Conservation (phyloP, 345 rosid genomes). For the Punica granatum region DNA sequence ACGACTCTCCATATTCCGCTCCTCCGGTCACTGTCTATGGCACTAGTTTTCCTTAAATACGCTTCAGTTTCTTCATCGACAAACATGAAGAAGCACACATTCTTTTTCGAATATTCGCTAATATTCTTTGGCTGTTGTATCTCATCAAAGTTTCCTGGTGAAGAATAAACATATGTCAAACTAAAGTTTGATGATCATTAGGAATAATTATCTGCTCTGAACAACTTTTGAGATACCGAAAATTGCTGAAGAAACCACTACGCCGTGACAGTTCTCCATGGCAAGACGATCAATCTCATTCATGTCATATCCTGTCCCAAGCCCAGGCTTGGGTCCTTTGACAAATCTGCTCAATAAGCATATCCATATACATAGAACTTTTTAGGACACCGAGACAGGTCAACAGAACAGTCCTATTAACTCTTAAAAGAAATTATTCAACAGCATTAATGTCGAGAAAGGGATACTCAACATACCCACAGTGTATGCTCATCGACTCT, state of each 20-base stretch:
- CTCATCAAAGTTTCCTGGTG: constrained; percentile 83
- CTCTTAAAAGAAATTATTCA: too few relatives aligned
- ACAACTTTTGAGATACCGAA: constrained; percentile 50
- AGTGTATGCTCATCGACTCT: constrained; percentile 79
- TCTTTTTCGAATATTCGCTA: constrained; percentile 65
- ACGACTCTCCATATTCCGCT: constrained; percentile 90
- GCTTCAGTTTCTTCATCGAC: constrained; percentile 92
- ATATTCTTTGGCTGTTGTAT: constrained; percentile 83
- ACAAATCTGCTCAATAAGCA: constrained; percentile 51
- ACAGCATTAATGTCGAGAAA: background rate
- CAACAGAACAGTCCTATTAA: background rate
- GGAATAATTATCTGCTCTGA: background rate
- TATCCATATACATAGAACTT: background rate
- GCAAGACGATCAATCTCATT: constrained; percentile 71
- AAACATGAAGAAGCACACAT: constrained; percentile 88
- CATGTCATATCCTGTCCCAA: constrained; percentile 75
- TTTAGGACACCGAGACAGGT: background rate
- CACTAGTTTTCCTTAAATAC: constrained; percentile 56
- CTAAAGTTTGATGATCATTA: constrained; percentile 1
- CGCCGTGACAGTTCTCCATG: constrained; percentile 83
- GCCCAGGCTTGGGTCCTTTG: constrained; percentile 78
- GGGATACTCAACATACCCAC: constrained; percentile 54
- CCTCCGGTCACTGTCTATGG: constrained; percentile 43
- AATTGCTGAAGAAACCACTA: constrained; percentile 94
- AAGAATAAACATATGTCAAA: background rate